A percentile compares a stretch with the other conserved stretches of the same genome.
phyloP scores from a whole-genome alignment of 345 rosid species.

The Arabidopsis suecica region DNA sequence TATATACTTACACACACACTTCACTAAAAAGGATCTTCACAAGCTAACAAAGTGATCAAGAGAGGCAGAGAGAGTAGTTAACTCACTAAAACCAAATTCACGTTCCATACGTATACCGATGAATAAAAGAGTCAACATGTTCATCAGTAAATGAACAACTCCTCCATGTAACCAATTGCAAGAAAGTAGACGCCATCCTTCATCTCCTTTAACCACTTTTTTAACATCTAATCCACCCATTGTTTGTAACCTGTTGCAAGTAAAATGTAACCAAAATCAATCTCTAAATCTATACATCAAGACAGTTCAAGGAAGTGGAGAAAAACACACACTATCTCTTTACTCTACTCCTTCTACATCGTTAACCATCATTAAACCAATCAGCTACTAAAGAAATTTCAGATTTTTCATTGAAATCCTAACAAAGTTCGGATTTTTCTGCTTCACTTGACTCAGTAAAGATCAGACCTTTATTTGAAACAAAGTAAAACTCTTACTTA shows the following conservation, averaged over 20 bases:
- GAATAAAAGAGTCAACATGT: slow-evolving; percentile 84
- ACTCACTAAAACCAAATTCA: slow-evolving; percentile 91
- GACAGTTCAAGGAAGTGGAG: not conserved
- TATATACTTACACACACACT: not conserved
- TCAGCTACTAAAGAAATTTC: not conserved
- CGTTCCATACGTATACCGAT: slow-evolving; percentile 89
- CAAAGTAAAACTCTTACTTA: slow-evolving; percentile 56
- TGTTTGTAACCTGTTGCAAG: slow-evolving; percentile 60
- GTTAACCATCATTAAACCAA: not conserved
- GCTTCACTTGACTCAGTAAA: not conserved
- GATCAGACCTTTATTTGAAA: not conserved
- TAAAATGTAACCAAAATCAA: slow-evolving; percentile 17
- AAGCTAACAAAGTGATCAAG: not conserved
- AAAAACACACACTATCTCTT: slow-evolving; percentile 1
- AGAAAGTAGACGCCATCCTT: slow-evolving; percentile 85
- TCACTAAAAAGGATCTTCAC: not conserved
- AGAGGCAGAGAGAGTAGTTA: slow-evolving; percentile 19
- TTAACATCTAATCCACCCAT: slow-evolving; percentile 77
- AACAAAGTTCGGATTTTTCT: not conserved
- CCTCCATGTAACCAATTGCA: slow-evolving; percentile 96
- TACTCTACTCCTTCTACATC: not conserved
- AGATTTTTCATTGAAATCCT: not conserved
- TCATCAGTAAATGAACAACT: slow-evolving; percentile 79
- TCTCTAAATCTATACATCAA: not conserved
- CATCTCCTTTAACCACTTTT: slow-evolving; percentile 65